Percentiles rank a stretch among this genome's conserved stretches.
Conservation (phyloP, 345 rosid species). For the Moricandia moricandioides region DNA sequence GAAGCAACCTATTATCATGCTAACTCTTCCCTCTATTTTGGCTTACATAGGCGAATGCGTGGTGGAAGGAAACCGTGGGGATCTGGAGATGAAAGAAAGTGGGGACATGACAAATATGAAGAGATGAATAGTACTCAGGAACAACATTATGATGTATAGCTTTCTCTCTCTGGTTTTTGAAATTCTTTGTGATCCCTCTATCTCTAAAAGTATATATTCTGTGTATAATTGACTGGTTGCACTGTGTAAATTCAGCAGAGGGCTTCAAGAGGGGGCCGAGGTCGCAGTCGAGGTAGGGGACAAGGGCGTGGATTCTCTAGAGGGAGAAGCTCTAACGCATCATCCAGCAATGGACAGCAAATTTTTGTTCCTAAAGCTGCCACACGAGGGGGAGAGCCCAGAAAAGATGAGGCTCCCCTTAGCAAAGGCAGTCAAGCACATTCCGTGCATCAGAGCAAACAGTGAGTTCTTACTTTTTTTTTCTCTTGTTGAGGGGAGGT, state of each 20-base stretch:
- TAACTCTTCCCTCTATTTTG: too few relatives aligned
- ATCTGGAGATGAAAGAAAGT: constrained; percentile 82
- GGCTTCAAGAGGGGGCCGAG: constrained; percentile 64
- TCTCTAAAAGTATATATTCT: background rate
- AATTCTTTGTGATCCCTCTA: constrained; percentile 7
- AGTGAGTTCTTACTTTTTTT: constrained; percentile 40
- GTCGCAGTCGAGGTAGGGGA: constrained; percentile 59
- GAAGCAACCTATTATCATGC: background rate
- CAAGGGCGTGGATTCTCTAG: constrained; percentile 53
- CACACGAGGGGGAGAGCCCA: constrained; percentile 73
- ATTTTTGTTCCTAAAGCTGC: constrained; percentile 49
- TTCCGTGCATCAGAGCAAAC: constrained; percentile 54
- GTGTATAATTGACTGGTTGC: constrained; percentile 13
- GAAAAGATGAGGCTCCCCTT: constrained; percentile 53
- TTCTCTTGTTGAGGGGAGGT: background rate
- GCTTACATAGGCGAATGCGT: constrained; percentile 57
- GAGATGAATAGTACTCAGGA: constrained; percentile 74
- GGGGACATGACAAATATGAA: constrained; percentile 99
- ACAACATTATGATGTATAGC: constrained; percentile 55
- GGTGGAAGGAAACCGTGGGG: constrained; percentile 85
- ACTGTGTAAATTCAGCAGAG: constrained; percentile 51
- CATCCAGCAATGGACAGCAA: constrained; percentile 48
- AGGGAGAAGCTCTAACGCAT: constrained; percentile 53
- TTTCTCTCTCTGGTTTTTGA: background rate
- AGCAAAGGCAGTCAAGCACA: constrained; percentile 52